These are phyloP conservation scores for Geotrichum macrosporum DNA, from an alignment of 1,139 yeast genomes.

Conservation along the genomic window DNA sequence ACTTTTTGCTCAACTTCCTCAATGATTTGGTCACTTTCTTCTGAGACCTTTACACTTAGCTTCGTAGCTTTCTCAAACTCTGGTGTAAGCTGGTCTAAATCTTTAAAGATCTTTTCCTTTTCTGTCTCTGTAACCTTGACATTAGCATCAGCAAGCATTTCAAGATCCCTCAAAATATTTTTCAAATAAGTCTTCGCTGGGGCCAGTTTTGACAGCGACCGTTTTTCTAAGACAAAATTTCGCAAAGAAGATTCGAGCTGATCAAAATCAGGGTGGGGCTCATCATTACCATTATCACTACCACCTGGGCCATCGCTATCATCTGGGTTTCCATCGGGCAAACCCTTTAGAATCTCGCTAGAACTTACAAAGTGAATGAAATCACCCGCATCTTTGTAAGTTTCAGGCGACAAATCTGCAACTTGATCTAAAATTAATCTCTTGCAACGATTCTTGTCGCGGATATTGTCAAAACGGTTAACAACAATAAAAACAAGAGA, in stretches of 20 bases:
- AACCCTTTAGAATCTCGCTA: slow-evolving; percentile 37
- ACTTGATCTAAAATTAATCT: slow-evolving; percentile 78
- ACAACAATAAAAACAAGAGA: slow-evolving; percentile 90
- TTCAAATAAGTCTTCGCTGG: slow-evolving; percentile 85
- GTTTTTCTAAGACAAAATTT: slow-evolving; percentile 79
- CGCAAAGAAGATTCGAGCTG: slow-evolving; percentile 79
- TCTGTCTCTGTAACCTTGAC: slow-evolving; percentile 50
- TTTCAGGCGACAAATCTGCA: slow-evolving; percentile 82
- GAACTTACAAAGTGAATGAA: slow-evolving; percentile 95
- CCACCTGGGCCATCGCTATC: slow-evolving; percentile 40
- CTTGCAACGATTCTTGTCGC: slow-evolving; percentile 73
- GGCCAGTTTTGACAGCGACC: slow-evolving; percentile 80
- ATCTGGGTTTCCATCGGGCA: slow-evolving; percentile 40
- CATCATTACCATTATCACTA: slow-evolving; percentile 22
- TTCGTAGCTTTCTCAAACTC: slow-evolving; percentile 52
- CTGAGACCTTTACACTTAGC: slow-evolving; percentile 53
- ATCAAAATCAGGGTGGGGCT: slow-evolving; percentile 64
- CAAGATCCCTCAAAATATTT: slow-evolving; percentile 66
- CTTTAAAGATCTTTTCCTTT: slow-evolving; percentile 39
- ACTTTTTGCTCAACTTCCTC: slow-evolving; percentile 58
- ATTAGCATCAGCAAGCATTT: slow-evolving; percentile 57
- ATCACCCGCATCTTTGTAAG: slow-evolving; percentile 77
- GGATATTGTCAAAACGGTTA: slow-evolving; percentile 81
- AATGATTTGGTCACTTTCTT: slow-evolving; percentile 55
- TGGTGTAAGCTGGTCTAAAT: slow-evolving; percentile 50